Evolutionary conservation across 1,284 basidiomycete genomes (phyloP).

Genomic region (Heterobasidion irregulare): DNA sequence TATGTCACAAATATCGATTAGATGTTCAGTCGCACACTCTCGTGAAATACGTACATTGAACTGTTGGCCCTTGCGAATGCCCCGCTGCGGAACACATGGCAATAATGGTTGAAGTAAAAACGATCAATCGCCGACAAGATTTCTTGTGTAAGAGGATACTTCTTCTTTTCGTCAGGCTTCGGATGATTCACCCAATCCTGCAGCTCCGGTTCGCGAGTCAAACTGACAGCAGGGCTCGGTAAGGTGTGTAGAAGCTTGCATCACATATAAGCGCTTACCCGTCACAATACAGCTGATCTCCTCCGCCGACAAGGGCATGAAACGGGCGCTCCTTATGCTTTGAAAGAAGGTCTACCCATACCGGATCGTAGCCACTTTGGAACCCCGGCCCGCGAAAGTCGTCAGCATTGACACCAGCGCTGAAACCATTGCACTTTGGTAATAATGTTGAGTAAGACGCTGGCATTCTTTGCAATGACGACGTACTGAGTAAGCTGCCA

Average conservation of each 20-base stretch:
- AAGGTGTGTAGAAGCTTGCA: background rate
- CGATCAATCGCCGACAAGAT: conserved; percentile 80
- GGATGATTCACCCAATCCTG: conserved; percentile 76
- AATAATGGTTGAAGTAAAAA: conserved; percentile 89
- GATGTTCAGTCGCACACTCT: background rate
- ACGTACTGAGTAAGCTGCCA: conserved; percentile 78
- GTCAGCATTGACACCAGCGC: conserved; percentile 70
- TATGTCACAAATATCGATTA: conserved; percentile 3
- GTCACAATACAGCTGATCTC: conserved; percentile 81
- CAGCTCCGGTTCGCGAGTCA: conserved; percentile 70
- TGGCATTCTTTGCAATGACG: background rate
- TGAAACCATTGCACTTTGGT: conserved; percentile 73
- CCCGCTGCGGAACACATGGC: conserved; percentile 77
- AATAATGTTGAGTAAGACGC: background rate
- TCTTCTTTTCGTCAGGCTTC: conserved; percentile 58
- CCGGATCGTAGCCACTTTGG: conserved; percentile 76
- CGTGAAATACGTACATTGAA: conserved; percentile 61
- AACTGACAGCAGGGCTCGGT: conserved; percentile 22
- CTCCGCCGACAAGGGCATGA: conserved; percentile 81
- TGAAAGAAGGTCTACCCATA: conserved; percentile 87
- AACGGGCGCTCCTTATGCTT: conserved; percentile 79
- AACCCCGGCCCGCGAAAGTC: conserved; percentile 72
- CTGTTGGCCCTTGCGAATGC: conserved; percentile 91
- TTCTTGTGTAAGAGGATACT: conserved; percentile 60
- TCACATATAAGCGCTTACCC: conserved; percentile 28